Base-by-base conservation (phyloP, 2,329 filamentous ascomycete genomes). In the Pestalotiopsis sp. region DNA sequence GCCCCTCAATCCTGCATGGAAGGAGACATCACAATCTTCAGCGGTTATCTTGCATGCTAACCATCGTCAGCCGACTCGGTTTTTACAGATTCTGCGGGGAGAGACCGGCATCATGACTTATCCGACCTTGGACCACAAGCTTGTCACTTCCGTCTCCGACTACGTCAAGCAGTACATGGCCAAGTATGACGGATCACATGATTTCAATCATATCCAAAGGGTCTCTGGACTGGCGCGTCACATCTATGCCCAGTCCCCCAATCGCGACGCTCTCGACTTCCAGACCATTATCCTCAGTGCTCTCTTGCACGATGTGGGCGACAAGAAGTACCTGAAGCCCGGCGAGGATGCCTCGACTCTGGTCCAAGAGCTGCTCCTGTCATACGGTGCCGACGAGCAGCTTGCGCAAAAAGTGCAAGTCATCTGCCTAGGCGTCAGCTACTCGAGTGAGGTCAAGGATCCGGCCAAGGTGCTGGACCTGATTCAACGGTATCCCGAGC, bases 281-380 rank as follows among this genome's bases (percentile, higher is more conserved):
- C 82, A 84, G 12, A 79, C 90, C 31, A 84, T 96, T 72, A 88
- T 89, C 36, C 89, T 97, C 31, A 84, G 89, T 1, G 93, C 92
- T 1, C 85, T 95, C 4, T 86, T 95, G n/a, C 95, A 97, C 81
- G 95, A 97, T 75, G 91, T 97, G 20, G 93, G 93, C 70, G 95
- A 97, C 82, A 90, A 87, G 79, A 97, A 97, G 81, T 97, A 97
- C 79, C 79, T 90, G 17, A 76, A 83, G 67, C 83, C 86, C 1
- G 86, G 85, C 67, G 84, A 91, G 72, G 86, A 91, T 76, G 76
- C 83, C 4, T 83, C 86, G 2, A 89, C 86, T 14, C 81, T 89
- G 70, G 84, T 93, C 39, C 79, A 82, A 17, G 79, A 84, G 36
- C 78, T 91, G 6, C 85, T 94, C 1, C 71, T 84, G 14, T 83